Evolutionary conservation across 2,329 filamentous ascomycete species (phyloP), one percentile per base, ranked within the genome.

Genomic region (Hypoxylon sp.): DNA sequence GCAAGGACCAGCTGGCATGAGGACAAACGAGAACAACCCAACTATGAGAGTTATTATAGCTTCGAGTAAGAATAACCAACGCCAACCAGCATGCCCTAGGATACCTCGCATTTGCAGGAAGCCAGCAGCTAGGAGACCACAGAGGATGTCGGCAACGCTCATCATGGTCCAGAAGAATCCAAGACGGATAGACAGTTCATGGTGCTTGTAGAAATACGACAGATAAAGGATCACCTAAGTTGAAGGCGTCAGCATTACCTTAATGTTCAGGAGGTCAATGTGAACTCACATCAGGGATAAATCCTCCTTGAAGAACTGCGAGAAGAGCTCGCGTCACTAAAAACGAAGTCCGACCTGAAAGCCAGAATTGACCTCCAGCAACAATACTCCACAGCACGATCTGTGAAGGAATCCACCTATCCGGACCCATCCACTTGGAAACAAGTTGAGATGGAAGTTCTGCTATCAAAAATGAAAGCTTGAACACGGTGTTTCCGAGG

Each of bases 381-480:
- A 70, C 70, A 17, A 74, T 63, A 22, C 64, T 69, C 70, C 70
- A 74, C 1, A 72, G 35, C 11, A 65, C 39, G 35, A 74, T 70
- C 53, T 74, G 72, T n/a, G 46, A 58, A 9, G 72, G 72, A 44
- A 74, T 74, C 72, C 70, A 74, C 31, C 70, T 35, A 39, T 74
- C 72, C 1, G 72, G 72, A 0, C 72, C 72, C 47, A 74, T 74
- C 75, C 83, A 84, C 75, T 90, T 90, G 42, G 82, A 84, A 9
- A 90, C 75, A 4, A 90, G 80, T 71, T 90, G 87, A 0, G 87
- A 89, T 0, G 88, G 88, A 1, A 90, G 78, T 71, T 90, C 87
- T 0, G 88, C 86, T 5, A 81, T 78, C 2, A 88, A 76, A 68
- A 88, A 88, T 0, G 81, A 81, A 2, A 86, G 71, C 5, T 82